Evolutionary conservation across 306 rosid species (phyloP), one percentile per base, ranked within the genome.

Genomic region (Trifolium fragiferum): DNA sequence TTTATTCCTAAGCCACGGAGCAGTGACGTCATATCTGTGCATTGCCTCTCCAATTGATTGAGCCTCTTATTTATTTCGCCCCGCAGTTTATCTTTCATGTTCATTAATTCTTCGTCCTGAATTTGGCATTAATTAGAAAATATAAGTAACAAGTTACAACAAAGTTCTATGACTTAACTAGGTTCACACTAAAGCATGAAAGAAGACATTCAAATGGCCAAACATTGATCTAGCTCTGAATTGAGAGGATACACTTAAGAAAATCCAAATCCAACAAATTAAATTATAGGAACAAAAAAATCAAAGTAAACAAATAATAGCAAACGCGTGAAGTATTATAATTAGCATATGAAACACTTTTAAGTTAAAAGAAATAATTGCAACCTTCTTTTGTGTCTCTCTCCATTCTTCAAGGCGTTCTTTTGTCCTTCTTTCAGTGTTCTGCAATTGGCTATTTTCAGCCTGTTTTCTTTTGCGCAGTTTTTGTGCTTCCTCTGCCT

Each of bases 381-480:
- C 79, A 74, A 95, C 99, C 97, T 95, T 95, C 90, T 92, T 92
- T 68, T 87, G 93, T 14, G 93, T 83, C 87, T 95, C 87, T 77
- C 99, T 92, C 51, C 92, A 90, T 92, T 95, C 98, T 86, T 89
- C 96, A 71, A 95, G 76, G 10, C 99, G 97, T 75, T 90, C 86
- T 80, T 85, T 89, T 84, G 90, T 93, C 79, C 98, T 92, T 82
- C 83, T 87, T 76, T 92, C 85, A 92, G 89, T 89, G 73, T 92
- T 93, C 67, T 81, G 27, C 68, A 87, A 38, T 15, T 93, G 96
- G 85, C 80, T 44, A 55, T 60, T 86, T 70, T 95, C 97, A 13
- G 88, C 99, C 80, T 76, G 92, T 86, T 55, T 92, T 88, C 90
- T 90, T 82, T 86, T 90, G 10, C 99, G 99, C 76, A 90, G 73